These are phyloP conservation scores for Russula lepida DNA, from an alignment of 768 basidiomycete species.

Conservation along the genomic window DNA sequence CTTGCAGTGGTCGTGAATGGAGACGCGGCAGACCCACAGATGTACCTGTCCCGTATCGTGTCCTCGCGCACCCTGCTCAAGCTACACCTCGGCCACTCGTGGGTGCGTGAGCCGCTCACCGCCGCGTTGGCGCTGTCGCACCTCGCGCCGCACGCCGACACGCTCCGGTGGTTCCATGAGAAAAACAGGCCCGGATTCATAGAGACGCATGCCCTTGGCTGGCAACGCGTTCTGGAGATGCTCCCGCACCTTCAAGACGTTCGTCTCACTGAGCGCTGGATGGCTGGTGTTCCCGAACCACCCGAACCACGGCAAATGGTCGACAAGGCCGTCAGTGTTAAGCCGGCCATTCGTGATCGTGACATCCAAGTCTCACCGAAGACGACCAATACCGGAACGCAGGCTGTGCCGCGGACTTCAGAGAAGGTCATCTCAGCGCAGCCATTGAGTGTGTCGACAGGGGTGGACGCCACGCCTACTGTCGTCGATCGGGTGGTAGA, in stretches of 20 bases:
- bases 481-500: constrained; percentile 40
- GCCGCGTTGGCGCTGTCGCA: constrained; percentile 68
- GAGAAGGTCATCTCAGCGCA: constrained; percentile 34
- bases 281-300: constrained; percentile 22
- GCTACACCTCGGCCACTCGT: constrained; percentile 69
- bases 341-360: constrained; percentile 34
- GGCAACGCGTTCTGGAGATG: constrained; percentile 61
- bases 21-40: constrained; percentile 38
- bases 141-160: constrained; percentile 61
- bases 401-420: constrained; percentile 32
- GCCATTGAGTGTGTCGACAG: constrained; percentile 33
- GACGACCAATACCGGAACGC: constrained; percentile 30
- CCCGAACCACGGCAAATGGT: constrained; percentile 25
- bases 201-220: constrained; percentile 56
- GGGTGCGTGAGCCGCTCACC: constrained; percentile 59
- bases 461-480: constrained; percentile 46
- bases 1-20: constrained; percentile 58
- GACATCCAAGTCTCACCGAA: constrained; percentile 36
- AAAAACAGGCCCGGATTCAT: constrained; percentile 63
- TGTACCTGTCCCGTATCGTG: constrained; percentile 38
- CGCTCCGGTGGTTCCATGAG: constrained; percentile 69
- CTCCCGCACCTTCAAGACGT: constrained; percentile 67
- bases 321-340: constrained; percentile 47
- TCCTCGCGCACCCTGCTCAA: constrained; percentile 63
- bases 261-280: constrained; percentile 52